Evolutionary conservation across 345 rosid species (phyloP), one percentile per base, ranked within the genome.

Genomic region (Microthlaspi erraticum): DNA sequence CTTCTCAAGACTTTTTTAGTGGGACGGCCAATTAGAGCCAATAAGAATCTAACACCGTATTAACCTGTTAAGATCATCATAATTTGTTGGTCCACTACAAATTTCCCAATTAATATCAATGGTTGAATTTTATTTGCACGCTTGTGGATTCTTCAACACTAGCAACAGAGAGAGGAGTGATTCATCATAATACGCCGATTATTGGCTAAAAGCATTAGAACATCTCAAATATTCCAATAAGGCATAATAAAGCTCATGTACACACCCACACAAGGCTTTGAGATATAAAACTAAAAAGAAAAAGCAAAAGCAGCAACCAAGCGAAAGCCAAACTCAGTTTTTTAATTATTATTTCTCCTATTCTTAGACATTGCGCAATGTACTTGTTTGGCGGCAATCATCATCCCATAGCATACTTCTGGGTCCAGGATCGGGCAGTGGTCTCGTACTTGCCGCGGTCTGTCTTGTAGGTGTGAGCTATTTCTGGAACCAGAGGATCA

Each of bases 401-500:
- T 77, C 78, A 84, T 64, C 83, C 84, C 89, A 83, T 81, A 38
- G 92, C 92, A 66, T 83, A 83, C 70, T 83, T 87, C 80, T 87
- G 89, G 61, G 92, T 85, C 92, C 92, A 87, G 64, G 86, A 79
- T 60, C 85, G 79, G 19, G 89, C 92, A 4, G 83, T 85, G 51
- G 33, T 56, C 81, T 87, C 92, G n/a, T 87, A 87, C 80, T 87
- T 87, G 67, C 70, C 81, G 37, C 84, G 61, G 79, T 87, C 92
- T 0, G 87, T 81, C 81, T 85, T 87, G 83, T 87, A 87, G 73
- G 74, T 81, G 68, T 83, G 87, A 62, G 92, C 89, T 26, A 83
- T 87, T 76, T 87, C 92, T 11, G 89, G 87, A 66, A 87, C 89
- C 70, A 85, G 62, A 39, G 92, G 89, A 59, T 87, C 92, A 76